Evolutionary conservation across 768 basidiomycete species (phyloP).

Genomic region (Lyophyllum atratum): DNA sequence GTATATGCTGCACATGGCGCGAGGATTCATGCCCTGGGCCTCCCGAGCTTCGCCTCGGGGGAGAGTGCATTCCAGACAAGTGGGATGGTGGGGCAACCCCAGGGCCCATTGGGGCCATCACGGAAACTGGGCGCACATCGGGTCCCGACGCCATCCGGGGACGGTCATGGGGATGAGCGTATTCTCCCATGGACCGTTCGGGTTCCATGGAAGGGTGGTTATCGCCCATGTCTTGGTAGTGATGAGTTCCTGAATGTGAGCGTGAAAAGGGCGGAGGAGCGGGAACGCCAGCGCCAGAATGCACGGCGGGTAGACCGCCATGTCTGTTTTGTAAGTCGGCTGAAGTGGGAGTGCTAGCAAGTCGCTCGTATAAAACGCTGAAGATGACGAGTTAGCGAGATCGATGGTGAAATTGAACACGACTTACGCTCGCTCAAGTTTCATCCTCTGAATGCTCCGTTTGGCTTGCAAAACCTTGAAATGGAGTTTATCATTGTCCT

Average conservation of each 20-base stretch:
- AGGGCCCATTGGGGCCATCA: slow-evolving; percentile 49
- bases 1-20: slow-evolving; percentile 51
- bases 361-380: slow-evolving; percentile 77
- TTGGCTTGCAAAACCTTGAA: slow-evolving; percentile 80
- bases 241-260: slow-evolving; percentile 33
- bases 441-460: slow-evolving; percentile 83
- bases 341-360: slow-evolving; percentile 61
- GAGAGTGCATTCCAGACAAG: slow-evolving; percentile 39
- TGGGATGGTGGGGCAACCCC: slow-evolving; percentile 40
- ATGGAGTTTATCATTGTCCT: slow-evolving; percentile 91
- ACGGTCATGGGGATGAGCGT: slow-evolving; percentile 48
- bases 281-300: slow-evolving; percentile 34
- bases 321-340: slow-evolving; percentile 48
- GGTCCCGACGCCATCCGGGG: slow-evolving; percentile 46
- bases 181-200: slow-evolving; percentile 52
- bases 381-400: slow-evolving; percentile 14
- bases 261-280: slow-evolving; percentile 36
- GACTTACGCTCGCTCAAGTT: slow-evolving; percentile 85
- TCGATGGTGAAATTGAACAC: slow-evolving; percentile 18
- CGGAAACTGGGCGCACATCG: slow-evolving; percentile 51
- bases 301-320: slow-evolving; percentile 30
- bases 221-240: slow-evolving; percentile 40
- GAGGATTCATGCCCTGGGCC: slow-evolving; percentile 39
- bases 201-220: slow-evolving; percentile 41
- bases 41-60: slow-evolving; percentile 39